Conservation (phyloP, 2,329 filamentous ascomycete genomes). For the Colletotrichum sp. region DNA sequence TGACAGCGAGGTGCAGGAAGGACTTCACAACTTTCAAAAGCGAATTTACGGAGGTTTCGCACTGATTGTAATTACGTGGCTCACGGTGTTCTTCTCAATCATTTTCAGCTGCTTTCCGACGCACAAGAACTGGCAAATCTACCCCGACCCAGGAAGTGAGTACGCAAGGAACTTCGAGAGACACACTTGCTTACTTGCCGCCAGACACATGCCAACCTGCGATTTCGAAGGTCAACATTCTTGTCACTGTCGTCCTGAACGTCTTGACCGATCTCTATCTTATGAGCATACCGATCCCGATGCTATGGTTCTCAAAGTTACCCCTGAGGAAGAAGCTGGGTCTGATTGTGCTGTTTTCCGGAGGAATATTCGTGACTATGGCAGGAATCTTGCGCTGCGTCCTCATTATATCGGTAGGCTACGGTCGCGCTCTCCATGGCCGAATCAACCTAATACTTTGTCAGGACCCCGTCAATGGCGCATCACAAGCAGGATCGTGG, state of each 20-base stretch:
- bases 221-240: constrained; percentile 20
- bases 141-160: constrained; percentile 55
- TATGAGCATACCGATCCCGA: constrained; percentile 22
- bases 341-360: constrained; percentile 42
- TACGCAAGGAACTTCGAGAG: background rate
- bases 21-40: constrained; percentile 25
- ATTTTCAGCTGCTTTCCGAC: constrained; percentile 53
- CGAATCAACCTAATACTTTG: background rate
- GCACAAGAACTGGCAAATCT: constrained; percentile 56
- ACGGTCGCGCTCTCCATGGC: background rate
- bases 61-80: constrained; percentile 47
- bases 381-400: constrained; percentile 39
- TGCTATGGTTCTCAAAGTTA: constrained; percentile 30
- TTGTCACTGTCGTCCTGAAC: constrained; percentile 21
- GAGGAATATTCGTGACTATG: constrained; percentile 44
- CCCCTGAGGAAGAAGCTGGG: constrained; percentile 33
- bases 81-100: constrained; percentile 49
- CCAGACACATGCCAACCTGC: constrained; percentile 25
- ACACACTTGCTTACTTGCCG: constrained; percentile 36
- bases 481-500: constrained; percentile 16
- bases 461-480: constrained; percentile 16
- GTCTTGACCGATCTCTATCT: constrained; percentile 24
- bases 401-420: constrained; percentile 31
- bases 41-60: constrained; percentile 49
- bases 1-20: background rate